Evolutionary conservation across 2,329 filamentous ascomycete species (phyloP), one percentile per base, ranked within the genome.

Genomic region (Arthrobotrys sphaeroides): DNA sequence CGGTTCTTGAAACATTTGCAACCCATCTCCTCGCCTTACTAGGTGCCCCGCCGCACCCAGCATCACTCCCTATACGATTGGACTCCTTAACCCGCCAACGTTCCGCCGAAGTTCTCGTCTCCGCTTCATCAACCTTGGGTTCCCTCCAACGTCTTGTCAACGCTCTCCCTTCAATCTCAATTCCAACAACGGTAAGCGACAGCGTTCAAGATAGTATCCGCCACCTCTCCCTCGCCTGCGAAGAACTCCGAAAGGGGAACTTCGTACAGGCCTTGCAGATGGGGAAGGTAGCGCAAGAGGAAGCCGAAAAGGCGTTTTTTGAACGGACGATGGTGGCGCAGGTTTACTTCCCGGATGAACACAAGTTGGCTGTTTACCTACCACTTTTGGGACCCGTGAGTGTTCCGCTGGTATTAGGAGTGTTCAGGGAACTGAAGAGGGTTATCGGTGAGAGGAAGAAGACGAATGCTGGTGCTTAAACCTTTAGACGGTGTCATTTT

Each of bases 261-360:
- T 90, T 89, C 79, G 87, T 89, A 26, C 82, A 83, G 5, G 94
- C 93, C 0, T 84, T 99, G 40, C 87, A 90, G 77, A 90, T 94
- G 81, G 94, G 94, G 0, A 88, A 92, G 7, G 88, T 93, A 51
- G 95, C 95, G 4, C 94, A 97, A 83, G 87, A 88, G 1, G 93
- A 96, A 81, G 94, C 93, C 0, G 95, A 99, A 82, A 89, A 91
- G 75, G 94, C 94, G 0, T 99, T 99, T 83, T 99, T 99, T 79
- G 95, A 99, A 83, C 96, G 96, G 83, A 96, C 92, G 81, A 99
- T 99, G 95, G 95, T 99, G 10, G 95, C 94, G 0, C 95, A 98
- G 84, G 90, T 98, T 1, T 99, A 98, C 83, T 99, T 99, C 82
- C 95, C 95, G 0, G 95, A 99, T 81, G 95, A 99, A 84, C 95